Conservation (phyloP, 164 flowering plant species). For the Liriodendron chinense region DNA sequence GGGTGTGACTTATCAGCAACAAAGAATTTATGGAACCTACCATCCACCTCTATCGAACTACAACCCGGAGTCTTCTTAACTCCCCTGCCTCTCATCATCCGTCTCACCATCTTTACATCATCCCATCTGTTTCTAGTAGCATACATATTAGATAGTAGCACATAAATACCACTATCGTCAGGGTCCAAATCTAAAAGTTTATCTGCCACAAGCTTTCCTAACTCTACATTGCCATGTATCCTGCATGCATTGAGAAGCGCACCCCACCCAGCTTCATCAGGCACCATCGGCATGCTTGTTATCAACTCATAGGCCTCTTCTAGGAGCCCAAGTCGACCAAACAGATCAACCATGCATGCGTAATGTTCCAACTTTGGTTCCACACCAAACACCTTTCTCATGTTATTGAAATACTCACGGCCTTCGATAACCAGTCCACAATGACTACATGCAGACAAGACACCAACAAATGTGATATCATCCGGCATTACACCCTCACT, state of each 20-base stretch:
- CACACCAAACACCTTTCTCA: slow-evolving; percentile 28
- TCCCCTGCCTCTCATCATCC: slow-evolving; percentile 42
- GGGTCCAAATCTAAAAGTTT: slow-evolving; percentile 42
- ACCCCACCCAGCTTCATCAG: slow-evolving; percentile 55
- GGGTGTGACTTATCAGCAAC: slow-evolving; percentile 41
- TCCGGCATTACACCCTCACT: slow-evolving; percentile 29
- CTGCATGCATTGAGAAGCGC: slow-evolving; percentile 55
- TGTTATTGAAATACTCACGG: slow-evolving; percentile 28
- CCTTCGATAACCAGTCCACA: slow-evolving; percentile 43
- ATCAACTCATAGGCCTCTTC: slow-evolving; percentile 44
- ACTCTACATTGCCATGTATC: slow-evolving; percentile 44
- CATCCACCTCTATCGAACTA: slow-evolving; percentile 45
- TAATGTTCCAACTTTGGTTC: slow-evolving; percentile 52
- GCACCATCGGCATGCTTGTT: slow-evolving; percentile 46
- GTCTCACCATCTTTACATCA: slow-evolving; percentile 47
- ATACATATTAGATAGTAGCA: slow-evolving; percentile 36
- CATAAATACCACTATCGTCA: slow-evolving; percentile 49
- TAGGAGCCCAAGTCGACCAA: slow-evolving; percentile 45
- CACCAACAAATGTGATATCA: slow-evolving; percentile 47
- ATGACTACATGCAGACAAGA: slow-evolving; percentile 56
- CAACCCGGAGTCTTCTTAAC: slow-evolving; percentile 51
- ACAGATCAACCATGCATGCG: slow-evolving; percentile 50
- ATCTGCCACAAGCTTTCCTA: slow-evolving; percentile 41
- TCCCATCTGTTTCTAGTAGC: slow-evolving; percentile 43
- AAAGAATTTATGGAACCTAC: slow-evolving; percentile 43